Evolutionary conservation across 352 stramenopile genomes (phyloP).

Genomic region (Globisporangium polare): DNA sequence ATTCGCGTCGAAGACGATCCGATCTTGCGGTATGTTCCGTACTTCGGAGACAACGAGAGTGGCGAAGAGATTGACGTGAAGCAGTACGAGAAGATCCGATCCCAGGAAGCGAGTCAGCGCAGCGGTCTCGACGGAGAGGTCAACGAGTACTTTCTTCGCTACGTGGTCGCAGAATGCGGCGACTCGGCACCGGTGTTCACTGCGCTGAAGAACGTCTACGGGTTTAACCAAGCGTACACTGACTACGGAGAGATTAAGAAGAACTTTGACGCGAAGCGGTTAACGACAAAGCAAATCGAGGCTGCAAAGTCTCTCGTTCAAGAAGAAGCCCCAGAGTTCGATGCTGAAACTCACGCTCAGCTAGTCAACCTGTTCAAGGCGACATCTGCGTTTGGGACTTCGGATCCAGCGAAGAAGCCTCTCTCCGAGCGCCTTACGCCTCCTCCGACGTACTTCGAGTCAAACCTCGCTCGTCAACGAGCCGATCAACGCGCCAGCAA

Average conservation of each 20-base stretch:
- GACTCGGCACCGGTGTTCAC: slow-evolving; percentile 53
- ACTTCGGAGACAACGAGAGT: slow-evolving; percentile 90
- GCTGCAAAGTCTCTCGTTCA: slow-evolving; percentile 38
- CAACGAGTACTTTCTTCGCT: slow-evolving; percentile 67
- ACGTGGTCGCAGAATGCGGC: slow-evolving; percentile 54
- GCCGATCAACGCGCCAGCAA: slow-evolving; percentile 5
- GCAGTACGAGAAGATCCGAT: slow-evolving; percentile 54
- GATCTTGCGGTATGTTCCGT: slow-evolving; percentile 87
- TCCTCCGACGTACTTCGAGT: slow-evolving; percentile 64
- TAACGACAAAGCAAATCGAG: slow-evolving; percentile 37
- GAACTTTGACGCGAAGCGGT: slow-evolving; percentile 33
- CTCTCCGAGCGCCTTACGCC: slow-evolving; percentile 43
- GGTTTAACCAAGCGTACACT: slow-evolving; percentile 53
- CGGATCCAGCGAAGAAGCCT: slow-evolving; percentile 10
- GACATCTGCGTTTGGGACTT: slow-evolving; percentile 26
- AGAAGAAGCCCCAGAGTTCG: not conserved
- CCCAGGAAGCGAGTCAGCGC: slow-evolving; percentile 28
- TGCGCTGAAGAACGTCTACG: slow-evolving; percentile 51
- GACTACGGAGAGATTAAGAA: slow-evolving; percentile 78
- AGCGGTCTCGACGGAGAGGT: slow-evolving; percentile 61
- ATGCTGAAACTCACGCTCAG: not conserved
- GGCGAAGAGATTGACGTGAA: slow-evolving; percentile 72
- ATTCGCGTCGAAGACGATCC: slow-evolving; percentile 83
- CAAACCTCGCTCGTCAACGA: slow-evolving; percentile 30
- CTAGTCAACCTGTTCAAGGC: slow-evolving; percentile 31